A percentile compares a stretch with the other conserved stretches of the same genome.
Conservation (phyloP, 2,329 filamentous ascomycete species). For the Fonsecaea erecta region DNA sequence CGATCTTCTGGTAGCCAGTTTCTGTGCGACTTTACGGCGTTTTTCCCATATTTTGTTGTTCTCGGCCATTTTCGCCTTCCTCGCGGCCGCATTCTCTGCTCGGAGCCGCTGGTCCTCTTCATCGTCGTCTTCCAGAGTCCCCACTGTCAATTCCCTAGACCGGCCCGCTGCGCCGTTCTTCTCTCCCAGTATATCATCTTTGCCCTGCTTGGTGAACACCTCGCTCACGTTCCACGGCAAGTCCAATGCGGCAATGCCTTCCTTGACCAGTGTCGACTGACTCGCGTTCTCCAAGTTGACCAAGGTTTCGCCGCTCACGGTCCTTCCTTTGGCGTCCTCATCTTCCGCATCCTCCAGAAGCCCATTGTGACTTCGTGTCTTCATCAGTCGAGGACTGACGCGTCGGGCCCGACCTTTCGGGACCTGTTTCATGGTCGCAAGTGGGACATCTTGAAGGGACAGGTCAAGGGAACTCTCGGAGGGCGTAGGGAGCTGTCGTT, state of each 20-base stretch:
- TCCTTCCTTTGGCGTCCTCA: conserved; percentile 38
- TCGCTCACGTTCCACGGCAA: conserved; percentile 40
- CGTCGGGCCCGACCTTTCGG: conserved; percentile 35
- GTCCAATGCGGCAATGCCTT: conserved; percentile 51
- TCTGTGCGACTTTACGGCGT: conserved; percentile 37
- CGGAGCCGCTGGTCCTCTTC: conserved; percentile 42
- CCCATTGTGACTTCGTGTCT: conserved; percentile 35
- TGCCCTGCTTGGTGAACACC: conserved; percentile 24
- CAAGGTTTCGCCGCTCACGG: conserved; percentile 44
- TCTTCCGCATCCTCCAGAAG: conserved; percentile 39
- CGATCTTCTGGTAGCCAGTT: conserved; percentile 47
- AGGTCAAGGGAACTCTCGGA: conserved; percentile 40
- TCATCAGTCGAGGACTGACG: conserved; percentile 27
- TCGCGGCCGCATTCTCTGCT: conserved; percentile 40
- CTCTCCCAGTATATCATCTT: conserved; percentile 11
- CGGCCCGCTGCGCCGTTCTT: conserved; percentile 26
- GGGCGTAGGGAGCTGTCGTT: conserved; percentile 38
- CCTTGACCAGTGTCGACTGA: conserved; percentile 44
- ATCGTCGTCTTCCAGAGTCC: conserved; percentile 31
- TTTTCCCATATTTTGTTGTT: conserved; percentile 36
- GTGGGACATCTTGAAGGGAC: conserved; percentile 34
- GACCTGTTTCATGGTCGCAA: conserved; percentile 31
- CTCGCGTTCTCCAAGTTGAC: conserved; percentile 49
- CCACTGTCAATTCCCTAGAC: not conserved
- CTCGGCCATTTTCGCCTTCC: conserved; percentile 36